Base-by-base conservation (phyloP, 75 land plant genomes). In the Pinus tabuliformis region DNA sequence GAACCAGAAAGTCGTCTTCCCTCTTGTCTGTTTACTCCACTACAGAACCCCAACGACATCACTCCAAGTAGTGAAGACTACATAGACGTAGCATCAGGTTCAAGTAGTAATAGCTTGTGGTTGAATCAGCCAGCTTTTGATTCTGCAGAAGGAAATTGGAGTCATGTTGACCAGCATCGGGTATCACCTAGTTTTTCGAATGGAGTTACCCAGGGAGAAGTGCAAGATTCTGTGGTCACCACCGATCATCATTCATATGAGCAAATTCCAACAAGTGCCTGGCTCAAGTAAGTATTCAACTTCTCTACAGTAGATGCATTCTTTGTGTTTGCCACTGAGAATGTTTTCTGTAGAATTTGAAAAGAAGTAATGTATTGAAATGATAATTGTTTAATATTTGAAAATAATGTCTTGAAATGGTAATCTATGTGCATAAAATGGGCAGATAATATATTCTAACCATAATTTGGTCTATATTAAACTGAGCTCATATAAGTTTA, bases 101-200 rank as follows among this genome's bases (percentile, higher is more conserved):
- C 77, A 60, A 73, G 45, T 76, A 82, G 68, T 75, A 54, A 78
- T 70, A 79, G 84, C 57, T 77, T 78, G 54, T 84, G 90, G 93
- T 62, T 76, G 71, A 70, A 86, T 59, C 81, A 84, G 22, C 28
- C 78, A 62, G 70, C 65, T 22, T 82, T 76, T 74, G 86, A 76
- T 52, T 76, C 83, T 74, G 37, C 73, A 84, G 37, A 77, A 30
- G 56, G 74, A 62, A 76, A 59, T 36, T 54, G 86, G 82, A 15
- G 71, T 75, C 75, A 81, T 36, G 13, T 74, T 61, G 59, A 76
- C 20, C 70, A 49, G 56, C 81, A 78, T 56, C 72, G 70, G 39
- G 73, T 28, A 58, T 80, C 79, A 9, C 84, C 80, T 33, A 57
- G 70, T 80, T 26, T 70, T 71, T 68, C 13, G 12, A 79, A 52